These are phyloP conservation scores for Escallonia rubra DNA, from an alignment of 129 eudicot species.

Conservation along the genomic window DNA sequence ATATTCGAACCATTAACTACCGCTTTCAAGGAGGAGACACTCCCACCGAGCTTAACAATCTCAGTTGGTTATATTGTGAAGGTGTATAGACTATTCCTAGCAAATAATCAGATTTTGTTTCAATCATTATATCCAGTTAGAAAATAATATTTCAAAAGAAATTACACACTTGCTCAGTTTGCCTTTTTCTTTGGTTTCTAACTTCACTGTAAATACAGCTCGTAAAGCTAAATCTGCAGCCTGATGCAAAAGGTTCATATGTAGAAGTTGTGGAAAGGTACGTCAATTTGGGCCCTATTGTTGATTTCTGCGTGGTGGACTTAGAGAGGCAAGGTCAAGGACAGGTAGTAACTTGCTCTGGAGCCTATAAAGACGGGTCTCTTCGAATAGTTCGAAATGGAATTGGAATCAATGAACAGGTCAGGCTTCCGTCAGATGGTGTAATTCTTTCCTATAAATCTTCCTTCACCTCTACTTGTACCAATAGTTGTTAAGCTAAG, in stretches of 20 bases:
- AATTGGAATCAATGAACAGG: slow-evolving; percentile 97
- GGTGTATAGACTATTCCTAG: too few relatives aligned
- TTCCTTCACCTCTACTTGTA: not conserved
- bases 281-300: slow-evolving; percentile 89
- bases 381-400: slow-evolving; percentile 95
- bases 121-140: too few relatives aligned
- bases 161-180: too few relatives aligned
- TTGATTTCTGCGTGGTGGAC: slow-evolving; percentile 95
- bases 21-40: too few relatives aligned
- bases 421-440: slow-evolving; percentile 3
- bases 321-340: slow-evolving; percentile 99
- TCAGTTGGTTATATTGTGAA: too few relatives aligned
- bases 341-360: slow-evolving; percentile 99
- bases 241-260: slow-evolving; percentile 92
- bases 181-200: too few relatives aligned
- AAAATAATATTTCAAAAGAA: too few relatives aligned
- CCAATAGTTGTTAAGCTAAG: not conserved
- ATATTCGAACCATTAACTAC: too few relatives aligned
- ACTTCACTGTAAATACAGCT: slow-evolving; percentile 45
- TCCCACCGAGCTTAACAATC: too few relatives aligned
- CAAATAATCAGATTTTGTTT: too few relatives aligned
- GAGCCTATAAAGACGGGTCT: slow-evolving; percentile 96
- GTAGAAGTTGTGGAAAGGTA: slow-evolving; percentile 87
- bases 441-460: not conserved
- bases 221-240: slow-evolving; percentile 81